Evolutionary conservation across 768 basidiomycete genomes (phyloP).

Genomic region (Tulasnella sp.): DNA sequence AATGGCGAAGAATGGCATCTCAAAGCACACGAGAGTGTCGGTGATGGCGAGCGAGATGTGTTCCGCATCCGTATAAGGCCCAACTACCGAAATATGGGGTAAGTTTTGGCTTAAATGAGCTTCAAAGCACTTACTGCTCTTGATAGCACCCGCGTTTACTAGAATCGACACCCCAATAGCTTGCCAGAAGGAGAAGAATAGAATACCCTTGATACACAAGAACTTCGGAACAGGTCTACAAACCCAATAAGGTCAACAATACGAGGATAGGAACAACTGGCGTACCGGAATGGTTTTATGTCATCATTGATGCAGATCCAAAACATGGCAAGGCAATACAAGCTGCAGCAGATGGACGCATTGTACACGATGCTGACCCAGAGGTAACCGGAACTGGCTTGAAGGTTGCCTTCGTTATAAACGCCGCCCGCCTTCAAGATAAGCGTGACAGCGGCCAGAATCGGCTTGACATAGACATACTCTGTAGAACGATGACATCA

Average conservation of each 20-base stretch:
- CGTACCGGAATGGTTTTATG: slow-evolving; percentile 75
- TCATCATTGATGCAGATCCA: slow-evolving; percentile 90
- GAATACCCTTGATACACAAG: slow-evolving; percentile 93
- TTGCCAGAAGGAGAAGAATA: slow-evolving; percentile 99
- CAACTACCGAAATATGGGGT: slow-evolving; percentile 31
- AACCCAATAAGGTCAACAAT: neutral
- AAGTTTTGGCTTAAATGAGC: neutral
- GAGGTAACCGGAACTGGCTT: slow-evolving; percentile 75
- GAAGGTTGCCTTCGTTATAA: slow-evolving; percentile 82
- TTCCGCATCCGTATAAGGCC: slow-evolving; percentile 76
- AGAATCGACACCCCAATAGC: slow-evolving; percentile 72
- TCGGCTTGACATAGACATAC: slow-evolving; percentile 93
- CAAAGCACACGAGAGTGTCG: slow-evolving; percentile 84
- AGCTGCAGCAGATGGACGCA: slow-evolving; percentile 36
- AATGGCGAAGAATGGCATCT: slow-evolving; percentile 95
- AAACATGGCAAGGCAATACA: slow-evolving; percentile 92
- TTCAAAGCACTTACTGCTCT: slow-evolving; percentile 29
- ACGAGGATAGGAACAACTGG: neutral
- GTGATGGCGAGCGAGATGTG: slow-evolving; percentile 84
- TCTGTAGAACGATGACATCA: slow-evolving; percentile 51
- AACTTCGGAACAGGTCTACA: slow-evolving; percentile 84
- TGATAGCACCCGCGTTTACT: slow-evolving; percentile 70
- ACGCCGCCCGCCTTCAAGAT: slow-evolving; percentile 77
- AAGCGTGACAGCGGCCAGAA: slow-evolving; percentile 71
- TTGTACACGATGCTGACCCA: slow-evolving; percentile 67